A percentile compares a stretch with the other conserved stretches of the same genome.
Conservation (phyloP, 306 rosid species). For the Rosa persica region DNA sequence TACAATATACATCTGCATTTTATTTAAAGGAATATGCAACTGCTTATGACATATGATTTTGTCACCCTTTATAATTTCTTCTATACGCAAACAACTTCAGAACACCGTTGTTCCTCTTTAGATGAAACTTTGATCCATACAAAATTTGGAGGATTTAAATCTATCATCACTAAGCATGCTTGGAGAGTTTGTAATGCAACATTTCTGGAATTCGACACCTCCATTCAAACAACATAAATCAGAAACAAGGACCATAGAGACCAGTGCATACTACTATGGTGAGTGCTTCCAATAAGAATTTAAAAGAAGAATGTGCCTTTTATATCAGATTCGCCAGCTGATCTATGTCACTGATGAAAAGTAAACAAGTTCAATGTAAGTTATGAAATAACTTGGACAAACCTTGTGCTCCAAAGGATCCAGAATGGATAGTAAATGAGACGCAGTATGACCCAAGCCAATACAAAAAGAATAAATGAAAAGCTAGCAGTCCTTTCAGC, state of each 20-base stretch:
- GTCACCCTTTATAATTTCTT: neutral
- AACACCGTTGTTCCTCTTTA: neutral
- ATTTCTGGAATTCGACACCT: slow-evolving; percentile 1
- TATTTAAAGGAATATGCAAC: neutral
- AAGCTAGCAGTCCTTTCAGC: slow-evolving; percentile 74
- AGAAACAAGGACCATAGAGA: slow-evolving; percentile 8
- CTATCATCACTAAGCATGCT: neutral
- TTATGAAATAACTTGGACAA: slow-evolving; percentile 27
- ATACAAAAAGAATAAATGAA: slow-evolving; percentile 75
- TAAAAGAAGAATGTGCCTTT: neutral
- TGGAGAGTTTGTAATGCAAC: neutral
- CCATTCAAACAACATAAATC: slow-evolving; percentile 11
- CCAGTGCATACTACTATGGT: neutral
- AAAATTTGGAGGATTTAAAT: neutral
- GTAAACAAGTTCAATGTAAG: neutral
- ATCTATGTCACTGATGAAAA: slow-evolving; percentile 9
- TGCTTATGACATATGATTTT: neutral
- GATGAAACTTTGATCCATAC: neutral
- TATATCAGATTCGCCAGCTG: slow-evolving; percentile 11
- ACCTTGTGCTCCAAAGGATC: slow-evolving; percentile 96
- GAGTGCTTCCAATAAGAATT: slow-evolving; percentile 5
- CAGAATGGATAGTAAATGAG: slow-evolving; percentile 87
- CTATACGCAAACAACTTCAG: neutral
- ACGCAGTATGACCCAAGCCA: slow-evolving; percentile 77
- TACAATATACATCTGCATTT: neutral